Evolutionary conservation across 768 basidiomycete species (phyloP), one percentile per base, ranked within the genome.

Genomic region (Trametes cinnabarina): DNA sequence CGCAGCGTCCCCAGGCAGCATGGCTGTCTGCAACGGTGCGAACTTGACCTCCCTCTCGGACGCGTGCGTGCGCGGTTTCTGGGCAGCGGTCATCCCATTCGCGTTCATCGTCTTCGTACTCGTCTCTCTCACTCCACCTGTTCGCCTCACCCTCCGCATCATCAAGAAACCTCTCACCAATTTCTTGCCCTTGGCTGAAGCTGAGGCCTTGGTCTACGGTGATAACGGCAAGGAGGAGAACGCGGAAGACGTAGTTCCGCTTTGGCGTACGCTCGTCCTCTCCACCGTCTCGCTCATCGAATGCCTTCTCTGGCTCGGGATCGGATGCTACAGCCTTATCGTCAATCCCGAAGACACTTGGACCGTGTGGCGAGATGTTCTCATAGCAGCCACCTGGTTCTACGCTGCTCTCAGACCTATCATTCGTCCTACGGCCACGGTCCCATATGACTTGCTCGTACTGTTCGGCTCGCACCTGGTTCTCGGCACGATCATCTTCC

Each of bases 211-310:
- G 11, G 47, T 65, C 9, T 55, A 63, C 4, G 48, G 43, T 32
- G 57, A 62, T 2, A 56, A 55, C 2, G 50, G 19, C 9, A 47
- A 22, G 4, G 55, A 54, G 15, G 55, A 55, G 14, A 51, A 43
- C 20, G 26, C 51, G 49, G 47, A 51, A n/a, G 43, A 42, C 6
- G 41, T 57, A 1, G 72, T 76, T 12, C 80, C 83, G 0, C 73
- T 87, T 8, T 88, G 87, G 85, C 81, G 82, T 39, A 82, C 84
- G 2, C 60, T 84, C 42, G 63, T 82, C n/a, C 79, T 90, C 43
- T 75, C 79, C 0, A 75, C 79, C 57, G 62, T 86, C 3, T 83
- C 86, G 0, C 78, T 88, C 34, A 35, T 78, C 4, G 79, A 87
- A 63, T 73, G 81, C 0, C 71, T 90, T 5, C 65, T 71, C 9